phyloP scores from a whole-genome alignment of 768 basidiomycete species.

The Suillus brevipes region DNA sequence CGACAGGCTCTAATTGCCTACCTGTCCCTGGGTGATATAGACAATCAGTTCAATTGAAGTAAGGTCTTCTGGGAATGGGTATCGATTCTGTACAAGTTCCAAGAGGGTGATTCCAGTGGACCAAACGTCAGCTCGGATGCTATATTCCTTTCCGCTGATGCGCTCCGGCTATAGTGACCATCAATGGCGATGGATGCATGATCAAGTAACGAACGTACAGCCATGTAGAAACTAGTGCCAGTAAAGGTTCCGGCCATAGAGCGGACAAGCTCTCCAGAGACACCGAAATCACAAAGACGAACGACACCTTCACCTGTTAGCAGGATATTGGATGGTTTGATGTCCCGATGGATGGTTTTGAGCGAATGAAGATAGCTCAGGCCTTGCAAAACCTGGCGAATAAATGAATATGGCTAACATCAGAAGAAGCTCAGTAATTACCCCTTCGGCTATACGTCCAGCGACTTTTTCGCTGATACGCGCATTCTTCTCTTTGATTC shows the following conservation, averaged over 20 bases:
- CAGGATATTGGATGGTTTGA: conserved; percentile 92
- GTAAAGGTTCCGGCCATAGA: conserved; percentile 95
- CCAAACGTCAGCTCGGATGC: conserved; percentile 97
- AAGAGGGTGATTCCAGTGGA: conserved; percentile 93
- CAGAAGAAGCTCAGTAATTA: conserved; percentile 39
- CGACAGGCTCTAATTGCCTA: conserved; percentile 31
- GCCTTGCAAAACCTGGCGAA: conserved; percentile 77
- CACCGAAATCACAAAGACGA: conserved; percentile 95
- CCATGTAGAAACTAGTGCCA: conserved; percentile 98
- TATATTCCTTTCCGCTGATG: conserved; percentile 88
- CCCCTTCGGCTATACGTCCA: conserved; percentile 91
- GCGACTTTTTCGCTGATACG: conserved; percentile 86
- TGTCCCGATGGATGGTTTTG: conserved; percentile 94
- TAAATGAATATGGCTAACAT: conserved; percentile 12
- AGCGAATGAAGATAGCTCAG: conserved; percentile 88
- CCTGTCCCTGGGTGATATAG: conserved; percentile 82
- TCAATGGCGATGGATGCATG: neutral
- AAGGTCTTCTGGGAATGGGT: conserved; percentile 91
- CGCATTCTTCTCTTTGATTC: conserved; percentile 75
- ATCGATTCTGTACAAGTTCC: conserved; percentile 91
- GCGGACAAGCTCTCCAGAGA: conserved; percentile 92
- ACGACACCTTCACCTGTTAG: conserved; percentile 86
- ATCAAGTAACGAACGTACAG: conserved; percentile 56
- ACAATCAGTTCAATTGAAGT: conserved; percentile 94
- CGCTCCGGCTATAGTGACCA: conserved; percentile 73